Conservation (phyloP, 2,329 filamentous ascomycete species). For the Hypoxylon sp. region DNA sequence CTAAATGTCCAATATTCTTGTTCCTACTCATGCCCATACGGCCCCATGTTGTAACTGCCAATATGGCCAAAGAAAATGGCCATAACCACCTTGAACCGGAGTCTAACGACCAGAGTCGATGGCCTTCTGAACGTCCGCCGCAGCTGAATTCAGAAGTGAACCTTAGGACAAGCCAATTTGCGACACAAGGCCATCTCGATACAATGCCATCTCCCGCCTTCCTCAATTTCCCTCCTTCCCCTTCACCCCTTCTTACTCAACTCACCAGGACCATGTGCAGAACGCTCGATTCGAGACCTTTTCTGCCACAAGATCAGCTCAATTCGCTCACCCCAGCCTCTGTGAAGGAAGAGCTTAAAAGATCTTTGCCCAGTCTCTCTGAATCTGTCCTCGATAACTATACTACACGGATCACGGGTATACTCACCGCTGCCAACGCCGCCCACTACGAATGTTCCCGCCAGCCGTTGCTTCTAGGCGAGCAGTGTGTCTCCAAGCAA, state of each 20-base stretch:
- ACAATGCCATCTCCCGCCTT: background rate
- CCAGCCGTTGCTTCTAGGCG: too few species aligned
- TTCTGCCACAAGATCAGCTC: constrained; percentile 24
- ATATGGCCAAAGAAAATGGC: constrained; percentile 12
- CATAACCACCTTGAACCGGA: background rate
- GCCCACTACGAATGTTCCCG: background rate
- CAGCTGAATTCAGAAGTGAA: constrained; percentile 4
- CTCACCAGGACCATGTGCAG: constrained; percentile 26
- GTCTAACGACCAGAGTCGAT: background rate
- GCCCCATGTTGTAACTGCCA: background rate
- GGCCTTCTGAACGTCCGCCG: background rate
- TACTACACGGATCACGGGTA: constrained; percentile 9
- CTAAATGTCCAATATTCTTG: constrained; percentile 17
- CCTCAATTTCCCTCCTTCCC: background rate
- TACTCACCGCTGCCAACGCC: background rate
- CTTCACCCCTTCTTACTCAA: background rate
- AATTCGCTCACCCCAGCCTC: constrained; percentile 13
- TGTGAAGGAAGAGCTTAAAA: constrained; percentile 27
- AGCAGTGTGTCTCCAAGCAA: background rate
- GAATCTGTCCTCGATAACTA: constrained; percentile 23
- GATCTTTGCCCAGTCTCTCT: constrained; percentile 20
- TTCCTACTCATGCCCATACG: background rate
- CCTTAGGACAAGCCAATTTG: constrained; percentile 14
- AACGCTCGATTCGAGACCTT: constrained; percentile 20
- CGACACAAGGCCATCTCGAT: constrained; percentile 3